Evolutionary conservation across 129 eudicot genomes (phyloP), one percentile per base, ranked within the genome.

Genomic region (Centrapalus pauciflorus): DNA sequence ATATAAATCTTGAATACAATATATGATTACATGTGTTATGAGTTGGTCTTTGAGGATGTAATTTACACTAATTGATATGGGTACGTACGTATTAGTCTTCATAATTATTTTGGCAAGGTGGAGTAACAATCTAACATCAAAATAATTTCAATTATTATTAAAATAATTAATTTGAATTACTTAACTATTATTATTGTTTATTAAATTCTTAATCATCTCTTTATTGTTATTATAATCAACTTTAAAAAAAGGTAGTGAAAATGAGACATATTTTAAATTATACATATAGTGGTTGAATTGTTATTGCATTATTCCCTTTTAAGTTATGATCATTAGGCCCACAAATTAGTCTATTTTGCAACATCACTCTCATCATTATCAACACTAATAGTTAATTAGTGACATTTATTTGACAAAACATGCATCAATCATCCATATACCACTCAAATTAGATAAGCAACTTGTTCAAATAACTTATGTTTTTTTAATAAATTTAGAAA

Each of bases 281-380:
- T 58, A 32, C 43, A 17, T 58, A 13, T 58, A 58, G 43, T 30
- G 41, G 64, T 58, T 32, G 34, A 48, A 16, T 5, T 30, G 64
- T 58, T 58, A 58, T 58, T 58, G 64, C 27, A 58, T 32, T 30
- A 29, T 2, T 29, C 0, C 14, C 5, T 57, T n/a, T 58, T 4
- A 58, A 6, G 38, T 58, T 17, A 30, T 58, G 24, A 58, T 58
- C 12, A 58, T 30, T 58, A 32, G 64, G 26, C 24, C 64, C 64
- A 58, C 45, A 58, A n/a, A 29, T 58, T 30, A 35, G 43, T 30
- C 45, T 30, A 17, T 29, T 25, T 58, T 58, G 43, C n/a, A 7
- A 58, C 19, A 58, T 58, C 38, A 58, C 14, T 58, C 64, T 58
- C 64, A 58, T 58, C 64, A 30, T 58, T 58, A 58, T 58, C 64